These are phyloP conservation scores for Clavariopsis aquatica DNA, from an alignment of 495 filamentous ascomycete genomes.

Conservation along the genomic window DNA sequence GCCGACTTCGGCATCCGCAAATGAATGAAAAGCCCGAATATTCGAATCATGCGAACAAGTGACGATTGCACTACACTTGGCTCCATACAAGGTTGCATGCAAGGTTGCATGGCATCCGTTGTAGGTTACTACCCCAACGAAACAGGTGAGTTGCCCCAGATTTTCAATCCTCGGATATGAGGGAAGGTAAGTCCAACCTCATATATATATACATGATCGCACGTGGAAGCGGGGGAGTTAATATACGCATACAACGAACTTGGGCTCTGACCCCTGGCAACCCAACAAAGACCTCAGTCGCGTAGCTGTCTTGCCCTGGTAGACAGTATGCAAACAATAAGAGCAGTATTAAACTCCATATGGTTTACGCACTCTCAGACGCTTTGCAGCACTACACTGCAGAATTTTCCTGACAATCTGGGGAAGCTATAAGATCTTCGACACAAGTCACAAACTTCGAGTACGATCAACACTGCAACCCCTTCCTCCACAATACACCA, in stretches of 20 bases:
- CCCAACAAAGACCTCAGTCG: not conserved
- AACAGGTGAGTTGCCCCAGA: not conserved
- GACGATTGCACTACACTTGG: not conserved
- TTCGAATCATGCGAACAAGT: not conserved
- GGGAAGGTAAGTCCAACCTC: not conserved
- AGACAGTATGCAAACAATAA: not conserved
- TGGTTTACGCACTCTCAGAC: not conserved
- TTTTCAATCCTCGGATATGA: not conserved
- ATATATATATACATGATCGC: not conserved
- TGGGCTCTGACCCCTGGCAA: not conserved
- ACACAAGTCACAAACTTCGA: not conserved
- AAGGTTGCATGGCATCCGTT: not conserved
- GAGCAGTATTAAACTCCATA: not conserved
- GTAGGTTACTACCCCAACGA: not conserved
- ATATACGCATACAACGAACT: not conserved
- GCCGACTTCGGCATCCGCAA: not conserved
- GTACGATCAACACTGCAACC: not conserved
- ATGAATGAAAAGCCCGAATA: too few species aligned
- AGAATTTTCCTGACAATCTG: not conserved
- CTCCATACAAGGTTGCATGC: too few species aligned
- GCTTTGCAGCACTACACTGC: not conserved
- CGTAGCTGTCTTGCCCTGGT: not conserved
- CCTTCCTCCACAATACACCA: not conserved
- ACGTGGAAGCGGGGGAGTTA: conserved; percentile 1
- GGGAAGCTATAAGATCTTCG: conserved; percentile 3